These are phyloP conservation scores for Acanthamoeba lenticulata DNA, from an alignment of 208 protist genomes.

Conservation along the genomic window DNA sequence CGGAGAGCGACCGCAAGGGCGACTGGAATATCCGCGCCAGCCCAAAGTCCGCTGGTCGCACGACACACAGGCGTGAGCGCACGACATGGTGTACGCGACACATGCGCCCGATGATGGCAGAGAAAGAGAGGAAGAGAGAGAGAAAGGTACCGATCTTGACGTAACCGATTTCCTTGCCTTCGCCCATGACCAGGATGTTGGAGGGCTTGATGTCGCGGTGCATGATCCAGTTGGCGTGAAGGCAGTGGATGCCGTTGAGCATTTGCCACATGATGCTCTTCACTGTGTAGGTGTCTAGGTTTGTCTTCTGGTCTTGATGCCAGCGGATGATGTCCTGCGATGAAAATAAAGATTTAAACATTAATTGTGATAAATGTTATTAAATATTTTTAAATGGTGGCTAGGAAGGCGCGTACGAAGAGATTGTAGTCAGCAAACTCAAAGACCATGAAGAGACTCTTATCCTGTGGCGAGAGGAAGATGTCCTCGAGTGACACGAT, in stretches of 20 bases:
- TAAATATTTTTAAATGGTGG: not conserved
- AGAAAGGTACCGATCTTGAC: conserved; percentile 81
- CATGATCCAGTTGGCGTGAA: conserved; percentile 87
- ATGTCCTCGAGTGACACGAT: conserved; percentile 79
- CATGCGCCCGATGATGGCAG: not conserved
- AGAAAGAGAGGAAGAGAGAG: not conserved
- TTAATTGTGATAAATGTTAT: not conserved
- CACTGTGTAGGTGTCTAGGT: conserved; percentile 61
- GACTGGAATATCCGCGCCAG: conserved; percentile 82
- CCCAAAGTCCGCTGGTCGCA: conserved; percentile 80
- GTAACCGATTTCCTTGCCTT: conserved; percentile 75
- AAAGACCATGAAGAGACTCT: conserved; percentile 82
- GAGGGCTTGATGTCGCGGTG: conserved; percentile 84
- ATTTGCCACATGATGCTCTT: conserved; percentile 86
- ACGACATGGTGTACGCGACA: not conserved
- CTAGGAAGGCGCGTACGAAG: conserved; percentile 53
- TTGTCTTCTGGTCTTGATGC: conserved; percentile 65
- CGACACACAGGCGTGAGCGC: conserved; percentile 75
- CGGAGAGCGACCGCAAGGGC: conserved; percentile 63
- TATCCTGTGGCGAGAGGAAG: conserved; percentile 74
- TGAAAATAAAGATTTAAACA: no score
- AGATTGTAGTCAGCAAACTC: conserved; percentile 87
- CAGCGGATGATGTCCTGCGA: conserved; percentile 77
- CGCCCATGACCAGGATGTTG: conserved; percentile 85
- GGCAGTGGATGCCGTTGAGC: conserved; percentile 84